Evolutionary conservation across 116 monocot species (phyloP), one percentile per base, ranked within the genome.

Genomic region (Iris pallida): DNA sequence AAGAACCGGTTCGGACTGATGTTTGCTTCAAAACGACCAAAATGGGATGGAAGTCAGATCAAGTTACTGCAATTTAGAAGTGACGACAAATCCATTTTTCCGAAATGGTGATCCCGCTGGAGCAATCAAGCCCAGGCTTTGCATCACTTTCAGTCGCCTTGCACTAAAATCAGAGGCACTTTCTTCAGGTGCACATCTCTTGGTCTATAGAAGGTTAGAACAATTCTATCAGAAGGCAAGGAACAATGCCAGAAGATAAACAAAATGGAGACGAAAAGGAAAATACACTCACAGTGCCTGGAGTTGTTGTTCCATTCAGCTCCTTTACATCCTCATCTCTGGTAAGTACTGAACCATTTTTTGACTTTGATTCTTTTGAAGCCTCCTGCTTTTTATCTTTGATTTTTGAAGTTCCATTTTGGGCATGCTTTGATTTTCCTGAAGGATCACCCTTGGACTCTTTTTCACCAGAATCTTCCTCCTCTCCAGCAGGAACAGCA

Each of bases 101-200:
- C 55, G 14, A 53, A 79, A 88, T 47, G 88, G 88, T 0, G 88
- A 88, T 5, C 84, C 88, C 20, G 46, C 12, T 63, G 84, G 84
- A 73, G 88, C 79, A 71, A 84, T 74, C 10, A 88, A 76, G 49
- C 70, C 88, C 17, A 88, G 73, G 54, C 68, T 79, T 59, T 76
- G 88, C 88, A 81, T 88, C 53, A 88, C 76, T 52, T 64, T 75
- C 42, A 59, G 70, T 66, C 78, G 30, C 46, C 87, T 57, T 46
- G 70, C 67, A 59, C 79, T 88, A 55, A 68, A 49, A 44, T 54
- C 19, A 9, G 17, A 61, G 14, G 17, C 62, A 42, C 6, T 11
- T 57, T 62, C 56, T 73, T 76, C 78, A 18, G 17, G n/a, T 14
- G 57, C 42, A n/a, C 5, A 12, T 58, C 3, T 42, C 61, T 60